phyloP scores from a whole-genome alignment of 257 asterid genomes.

The Handroanthus guayacan region DNA sequence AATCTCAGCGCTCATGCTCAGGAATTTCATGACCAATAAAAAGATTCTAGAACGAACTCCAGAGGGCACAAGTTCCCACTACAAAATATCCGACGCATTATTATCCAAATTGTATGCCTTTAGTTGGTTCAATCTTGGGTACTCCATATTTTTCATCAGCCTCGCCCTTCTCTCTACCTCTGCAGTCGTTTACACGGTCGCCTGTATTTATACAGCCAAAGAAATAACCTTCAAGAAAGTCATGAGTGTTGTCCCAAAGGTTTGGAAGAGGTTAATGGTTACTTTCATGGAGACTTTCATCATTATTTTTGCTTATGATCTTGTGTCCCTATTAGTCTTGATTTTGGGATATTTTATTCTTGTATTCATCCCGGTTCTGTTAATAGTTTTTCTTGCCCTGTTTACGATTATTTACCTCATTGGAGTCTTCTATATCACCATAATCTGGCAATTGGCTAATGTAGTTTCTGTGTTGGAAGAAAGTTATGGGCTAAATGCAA shows the following conservation, averaged over 20 bases:
- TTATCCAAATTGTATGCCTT: slow-evolving; percentile 63
- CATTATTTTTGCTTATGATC: no score
- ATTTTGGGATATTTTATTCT: no score
- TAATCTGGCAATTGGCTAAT: slow-evolving; percentile 79
- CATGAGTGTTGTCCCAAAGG: slow-evolving; percentile 76
- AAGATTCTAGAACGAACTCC: slow-evolving; percentile 55
- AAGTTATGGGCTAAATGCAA: slow-evolving; percentile 62
- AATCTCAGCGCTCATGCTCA: slow-evolving; percentile 62
- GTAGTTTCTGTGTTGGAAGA: slow-evolving; percentile 84
- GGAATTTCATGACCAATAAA: slow-evolving; percentile 55
- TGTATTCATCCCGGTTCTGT: no score
- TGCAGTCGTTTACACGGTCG: slow-evolving; percentile 86
- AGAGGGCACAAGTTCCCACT: slow-evolving; percentile 47
- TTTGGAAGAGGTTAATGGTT: slow-evolving; percentile 70
- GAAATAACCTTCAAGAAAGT: slow-evolving; percentile 61
- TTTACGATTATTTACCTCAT: background rate
- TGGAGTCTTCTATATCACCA: slow-evolving; percentile 66
- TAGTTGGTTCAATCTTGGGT: slow-evolving; percentile 63
- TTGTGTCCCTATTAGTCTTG: no score
- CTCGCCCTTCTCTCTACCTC: slow-evolving; percentile 81
- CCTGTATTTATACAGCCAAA: slow-evolving; percentile 75
- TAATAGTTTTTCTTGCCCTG: no score
- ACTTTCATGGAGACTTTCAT: no score
- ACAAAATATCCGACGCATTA: slow-evolving; percentile 41
- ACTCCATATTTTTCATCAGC: slow-evolving; percentile 64